Percentiles rank a stretch among this genome's conserved stretches.
Conservation (phyloP, 1,139 yeast genomes). For the Tardiomyces blankii region DNA sequence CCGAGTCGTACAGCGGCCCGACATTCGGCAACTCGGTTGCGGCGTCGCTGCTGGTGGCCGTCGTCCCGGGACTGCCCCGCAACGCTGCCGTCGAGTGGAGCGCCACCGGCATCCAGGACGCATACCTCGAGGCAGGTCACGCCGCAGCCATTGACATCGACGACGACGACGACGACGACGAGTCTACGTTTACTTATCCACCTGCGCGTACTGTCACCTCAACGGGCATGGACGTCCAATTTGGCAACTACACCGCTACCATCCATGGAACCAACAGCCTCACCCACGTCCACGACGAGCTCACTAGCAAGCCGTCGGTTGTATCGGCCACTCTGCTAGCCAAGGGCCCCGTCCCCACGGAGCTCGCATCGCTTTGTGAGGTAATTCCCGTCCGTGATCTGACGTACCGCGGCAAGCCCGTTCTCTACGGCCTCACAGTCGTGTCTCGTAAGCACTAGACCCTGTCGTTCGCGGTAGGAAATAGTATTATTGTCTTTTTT, state of each 20-base stretch:
- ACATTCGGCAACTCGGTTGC: neutral
- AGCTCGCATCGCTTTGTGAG: neutral
- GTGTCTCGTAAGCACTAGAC: neutral
- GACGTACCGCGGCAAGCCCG: neutral
- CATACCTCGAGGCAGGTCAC: neutral
- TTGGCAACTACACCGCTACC: neutral
- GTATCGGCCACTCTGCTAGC: neutral
- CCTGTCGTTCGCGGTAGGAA: too few relatives aligned
- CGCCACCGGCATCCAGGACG: neutral
- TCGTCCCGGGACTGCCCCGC: conserved; percentile 53
- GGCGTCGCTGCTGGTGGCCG: conserved; percentile 31
- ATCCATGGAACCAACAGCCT: neutral
- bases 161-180: neutral
- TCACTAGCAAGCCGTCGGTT: neutral
- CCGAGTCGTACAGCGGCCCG: neutral
- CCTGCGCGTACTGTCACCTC: neutral
- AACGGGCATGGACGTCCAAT: neutral
- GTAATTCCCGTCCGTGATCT: neutral
- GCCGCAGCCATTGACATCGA: neutral
- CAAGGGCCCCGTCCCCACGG: neutral
- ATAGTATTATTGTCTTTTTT: too few relatives aligned
- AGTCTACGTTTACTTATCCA: neutral
- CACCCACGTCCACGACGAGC: too few relatives aligned
- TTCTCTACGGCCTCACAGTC: neutral
- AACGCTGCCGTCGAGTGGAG: conserved; percentile 63